These are phyloP conservation scores for Tetracladium maxilliforme DNA, from an alignment of 2,329 filamentous ascomycete genomes.

Conservation along the genomic window DNA sequence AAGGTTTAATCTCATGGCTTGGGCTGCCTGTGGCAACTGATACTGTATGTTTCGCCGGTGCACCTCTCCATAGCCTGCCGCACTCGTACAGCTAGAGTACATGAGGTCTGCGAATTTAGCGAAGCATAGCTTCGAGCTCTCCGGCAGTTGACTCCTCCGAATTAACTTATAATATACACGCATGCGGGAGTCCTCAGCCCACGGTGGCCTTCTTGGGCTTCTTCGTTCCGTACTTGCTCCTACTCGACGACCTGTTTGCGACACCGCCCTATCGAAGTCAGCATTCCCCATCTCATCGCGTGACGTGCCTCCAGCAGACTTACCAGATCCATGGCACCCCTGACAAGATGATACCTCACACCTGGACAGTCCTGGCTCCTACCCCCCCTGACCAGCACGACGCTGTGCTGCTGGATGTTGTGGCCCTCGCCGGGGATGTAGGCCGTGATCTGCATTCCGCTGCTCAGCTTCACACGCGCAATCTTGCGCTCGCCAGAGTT, in stretches of 20 bases:
- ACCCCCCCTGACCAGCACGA: conserved; percentile 89
- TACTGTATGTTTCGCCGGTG: no score
- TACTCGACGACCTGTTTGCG: conserved; percentile 63
- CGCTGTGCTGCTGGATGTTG: conserved; percentile 97
- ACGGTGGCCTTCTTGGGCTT: conserved; percentile 71
- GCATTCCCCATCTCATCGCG: background rate
- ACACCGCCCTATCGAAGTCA: conserved; percentile 61
- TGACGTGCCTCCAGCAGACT: conserved; percentile 18
- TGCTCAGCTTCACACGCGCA: conserved; percentile 78
- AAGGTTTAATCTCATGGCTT: no score
- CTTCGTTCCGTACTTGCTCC: conserved; percentile 97
- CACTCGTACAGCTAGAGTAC: no score
- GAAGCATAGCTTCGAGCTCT: no score
- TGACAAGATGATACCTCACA: conserved; percentile 88
- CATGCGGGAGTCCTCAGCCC: no score
- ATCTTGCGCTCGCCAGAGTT: conserved; percentile 97
- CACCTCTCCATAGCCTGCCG: no score
- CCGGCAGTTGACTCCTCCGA: no score
- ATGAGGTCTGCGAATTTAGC: no score
- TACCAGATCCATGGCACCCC: conserved; percentile 88
- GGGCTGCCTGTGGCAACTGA: no score
- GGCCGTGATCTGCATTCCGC: conserved; percentile 73
- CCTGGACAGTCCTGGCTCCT: conserved; percentile 94
- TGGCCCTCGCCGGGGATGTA: conserved; percentile 97
- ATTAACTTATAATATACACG: no score